Conservation (phyloP, 1,139 yeast species). For the Scheffersomyces quercinus region DNA sequence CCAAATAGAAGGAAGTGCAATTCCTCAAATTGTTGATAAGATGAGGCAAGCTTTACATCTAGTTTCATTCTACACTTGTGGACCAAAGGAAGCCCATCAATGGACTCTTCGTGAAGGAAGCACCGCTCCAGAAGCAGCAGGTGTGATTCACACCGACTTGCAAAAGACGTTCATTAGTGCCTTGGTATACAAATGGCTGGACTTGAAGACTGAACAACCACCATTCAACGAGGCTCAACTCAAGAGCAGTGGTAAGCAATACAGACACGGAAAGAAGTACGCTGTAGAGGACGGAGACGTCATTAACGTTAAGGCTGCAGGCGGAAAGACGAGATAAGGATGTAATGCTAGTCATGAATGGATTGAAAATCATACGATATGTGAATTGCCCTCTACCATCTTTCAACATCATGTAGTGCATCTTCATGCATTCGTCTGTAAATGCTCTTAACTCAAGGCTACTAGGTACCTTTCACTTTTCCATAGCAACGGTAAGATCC, state of each 20-base stretch:
- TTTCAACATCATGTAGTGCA: no score
- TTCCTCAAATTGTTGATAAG: conserved; percentile 49
- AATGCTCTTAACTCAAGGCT: no score
- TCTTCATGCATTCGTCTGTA: no score
- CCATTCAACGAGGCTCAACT: conserved; percentile 47
- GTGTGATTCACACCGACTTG: conserved; percentile 86
- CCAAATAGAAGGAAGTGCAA: conserved; percentile 29
- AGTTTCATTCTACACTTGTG: conserved; percentile 89
- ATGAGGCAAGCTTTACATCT: conserved; percentile 72
- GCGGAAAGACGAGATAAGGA: conserved; percentile 29
- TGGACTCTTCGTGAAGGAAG: conserved; percentile 86
- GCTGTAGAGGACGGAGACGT: conserved; percentile 79
- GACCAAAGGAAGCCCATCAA: conserved; percentile 85
- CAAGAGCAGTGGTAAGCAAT: conserved; percentile 51
- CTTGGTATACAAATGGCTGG: conserved; percentile 83
- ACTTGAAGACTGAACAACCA: conserved; percentile 41
- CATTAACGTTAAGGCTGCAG: conserved; percentile 57
- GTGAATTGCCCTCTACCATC: no score
- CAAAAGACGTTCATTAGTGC: conserved; percentile 83
- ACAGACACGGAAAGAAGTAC: conserved; percentile 70
- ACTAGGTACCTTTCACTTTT: no score
- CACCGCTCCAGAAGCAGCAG: conserved; percentile 91
- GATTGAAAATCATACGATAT: no score
- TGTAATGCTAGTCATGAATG: no score
- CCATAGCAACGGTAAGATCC: no score